Conservation (phyloP, 352 stramenopile species). For the Phytopythium boreale region DNA sequence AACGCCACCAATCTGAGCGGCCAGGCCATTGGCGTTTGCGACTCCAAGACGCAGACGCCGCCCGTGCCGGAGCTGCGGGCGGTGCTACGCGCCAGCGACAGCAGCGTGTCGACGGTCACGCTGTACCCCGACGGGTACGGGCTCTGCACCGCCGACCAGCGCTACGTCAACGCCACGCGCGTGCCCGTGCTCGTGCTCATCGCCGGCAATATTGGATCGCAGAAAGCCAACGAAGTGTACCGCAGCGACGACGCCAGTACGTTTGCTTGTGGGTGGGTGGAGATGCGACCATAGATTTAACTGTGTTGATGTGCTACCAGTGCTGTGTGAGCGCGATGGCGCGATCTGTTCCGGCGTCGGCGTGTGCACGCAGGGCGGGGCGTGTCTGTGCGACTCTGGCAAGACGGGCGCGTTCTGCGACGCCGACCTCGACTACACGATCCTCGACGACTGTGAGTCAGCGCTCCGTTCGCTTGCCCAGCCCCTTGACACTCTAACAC, state of each 20-base stretch:
- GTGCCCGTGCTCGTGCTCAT: constrained; percentile 62
- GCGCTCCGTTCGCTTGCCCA: constrained; percentile 1
- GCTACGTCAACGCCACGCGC: constrained; percentile 53
- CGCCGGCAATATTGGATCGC: constrained; percentile 59
- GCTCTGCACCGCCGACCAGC: constrained; percentile 42
- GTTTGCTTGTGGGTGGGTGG: constrained; percentile 12
- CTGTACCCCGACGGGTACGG: constrained; percentile 71
- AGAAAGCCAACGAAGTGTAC: constrained; percentile 82
- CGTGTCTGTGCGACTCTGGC: constrained; percentile 55
- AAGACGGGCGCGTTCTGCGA: constrained; percentile 64
- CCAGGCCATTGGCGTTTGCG: constrained; percentile 65
- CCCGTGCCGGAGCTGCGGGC: constrained; percentile 32
- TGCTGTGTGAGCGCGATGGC: constrained; percentile 72
- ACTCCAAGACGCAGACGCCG: constrained; percentile 27
- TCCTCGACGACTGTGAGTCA: constrained; percentile 40
- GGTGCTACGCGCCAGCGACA: constrained; percentile 28
- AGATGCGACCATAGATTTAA: background rate
- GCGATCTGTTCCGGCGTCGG: constrained; percentile 64
- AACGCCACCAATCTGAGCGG: constrained; percentile 44
- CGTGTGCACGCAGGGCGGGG: constrained; percentile 62
- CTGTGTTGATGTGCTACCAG: constrained; percentile 18
- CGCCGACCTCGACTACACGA: constrained; percentile 36
- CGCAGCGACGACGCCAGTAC: constrained; percentile 58
- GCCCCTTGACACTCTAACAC: background rate
- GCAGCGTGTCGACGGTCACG: constrained; percentile 49